Base-by-base conservation (phyloP, 495 filamentous ascomycete genomes). In the Neurospora tetraspora region DNA sequence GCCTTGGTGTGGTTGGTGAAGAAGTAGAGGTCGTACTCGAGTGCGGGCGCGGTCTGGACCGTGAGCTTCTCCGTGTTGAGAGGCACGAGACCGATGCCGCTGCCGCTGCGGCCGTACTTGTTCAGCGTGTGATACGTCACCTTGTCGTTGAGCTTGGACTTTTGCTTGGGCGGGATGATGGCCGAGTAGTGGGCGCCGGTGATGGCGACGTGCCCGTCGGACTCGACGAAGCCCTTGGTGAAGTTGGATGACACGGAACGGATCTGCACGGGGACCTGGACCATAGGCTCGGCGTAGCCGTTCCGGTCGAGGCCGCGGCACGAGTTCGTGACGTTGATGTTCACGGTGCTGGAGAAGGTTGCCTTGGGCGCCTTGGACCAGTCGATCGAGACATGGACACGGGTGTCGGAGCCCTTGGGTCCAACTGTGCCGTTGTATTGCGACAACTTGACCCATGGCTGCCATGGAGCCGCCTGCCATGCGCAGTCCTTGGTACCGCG, bases 21-120 rank as follows among this genome's bases (percentile, higher is more conserved):
- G 36, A 89, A 78, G 80, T 90, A 92, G 23, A 93, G 74, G 73
- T 88, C 85, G 77, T 92, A 93, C 74, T 90, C 87, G 12, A 93
- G 82, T 18, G 84, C 82, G 9, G 90, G 89, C 0, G 86, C 87
- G 6, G 81, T 79, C 8, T 79, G 75, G 36, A 85, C 72, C 39
- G 82, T 81, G 69, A 87, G 85, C 31, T 85, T 83, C 39, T 85
- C 77, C 14, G 86, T 84, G 43, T 83, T 79, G 38, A 84, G 83
- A 3, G 87, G 87, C 74, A 83, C 80, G 42, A 92, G 84, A 5
- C 87, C 88, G 18, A 91, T 84, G 36, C 86, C 87, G 27, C 86
- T 87, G 37, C 87, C 79, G 1, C 88, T 90, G 59, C 89, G 85
- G 40, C 88, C 87, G 79, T 88, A 87, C 72, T 81, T 81, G 10